phyloP scores from a whole-genome alignment of 225 moss, liverwort and hornwort species.

The Antitrichia curtipendula region DNA sequence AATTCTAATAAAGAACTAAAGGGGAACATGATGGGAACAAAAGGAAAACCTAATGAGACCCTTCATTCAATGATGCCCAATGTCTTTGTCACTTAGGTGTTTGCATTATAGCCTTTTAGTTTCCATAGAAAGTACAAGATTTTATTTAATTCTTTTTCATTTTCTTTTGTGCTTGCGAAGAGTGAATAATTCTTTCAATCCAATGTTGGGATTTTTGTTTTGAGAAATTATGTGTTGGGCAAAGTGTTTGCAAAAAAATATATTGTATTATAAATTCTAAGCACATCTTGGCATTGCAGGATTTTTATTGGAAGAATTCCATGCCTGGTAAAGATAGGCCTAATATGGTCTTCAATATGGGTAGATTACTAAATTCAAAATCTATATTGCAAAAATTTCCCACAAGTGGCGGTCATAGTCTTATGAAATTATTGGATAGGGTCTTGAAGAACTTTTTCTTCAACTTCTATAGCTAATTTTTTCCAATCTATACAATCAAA shows the following conservation, averaged over 20 bases:
- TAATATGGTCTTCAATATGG: neutral
- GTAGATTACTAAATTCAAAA: neutral
- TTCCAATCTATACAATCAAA: neutral
- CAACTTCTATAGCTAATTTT: neutral
- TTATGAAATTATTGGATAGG: rapidly evolving
- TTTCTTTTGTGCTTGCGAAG: neutral
- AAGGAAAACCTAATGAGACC: no score
- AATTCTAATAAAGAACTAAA: no score
- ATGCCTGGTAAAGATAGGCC: no score
- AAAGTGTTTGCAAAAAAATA: neutral
- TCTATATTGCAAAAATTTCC: neutral
- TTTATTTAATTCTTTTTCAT: no score
- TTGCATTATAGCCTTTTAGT: no score
- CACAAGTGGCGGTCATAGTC: rapidly evolving
- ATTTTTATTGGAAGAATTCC: no score
- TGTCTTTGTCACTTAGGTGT: no score
- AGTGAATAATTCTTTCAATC: neutral
- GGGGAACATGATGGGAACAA: no score
- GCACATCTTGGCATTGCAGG: rapidly evolving
- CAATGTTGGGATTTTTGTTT: neutral
- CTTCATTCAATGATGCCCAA: no score
- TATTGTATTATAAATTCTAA: neutral
- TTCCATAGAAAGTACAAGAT: no score
- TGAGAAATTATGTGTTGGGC: rapidly evolving
- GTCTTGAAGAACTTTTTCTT: neutral